Evolutionary conservation across 2,329 filamentous ascomycete genomes (phyloP), one percentile per base, ranked within the genome.

Genomic region (Monosporascus sp.): DNA sequence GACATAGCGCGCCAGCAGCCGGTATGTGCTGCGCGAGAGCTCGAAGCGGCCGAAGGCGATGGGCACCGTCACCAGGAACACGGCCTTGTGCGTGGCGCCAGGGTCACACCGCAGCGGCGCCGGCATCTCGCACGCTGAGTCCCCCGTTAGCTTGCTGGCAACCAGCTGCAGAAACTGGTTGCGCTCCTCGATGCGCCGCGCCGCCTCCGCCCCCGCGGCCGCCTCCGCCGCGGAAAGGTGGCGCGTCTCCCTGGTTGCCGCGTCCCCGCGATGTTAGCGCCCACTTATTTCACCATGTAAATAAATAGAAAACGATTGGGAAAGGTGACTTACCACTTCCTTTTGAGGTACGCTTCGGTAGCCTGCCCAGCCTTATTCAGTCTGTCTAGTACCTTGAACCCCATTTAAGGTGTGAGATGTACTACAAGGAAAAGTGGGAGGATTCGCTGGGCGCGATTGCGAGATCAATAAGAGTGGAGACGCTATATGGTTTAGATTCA

Each of bases 11-110:
- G 62, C 63, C 45, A 67, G 54, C 39, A 66, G 54, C 15, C 60
- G 54, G 48, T 67, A 65, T 4, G 60, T 57, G 45, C 51, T 61
- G 47, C 55, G 60, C 31, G 62, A 62, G 31, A 67, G 48, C 38
- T 68, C 59, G 52, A 68, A 62, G 36, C 47, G 54, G 36, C 63
- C 64, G 44, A 65, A 65, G 36, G 61, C 59, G 54, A 67, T 66
- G 36, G 60, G 60, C 41, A 55, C 61, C 37, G 62, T 67, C n/a
- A 65, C 57, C 15, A 67, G 53, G 34, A 68, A 60, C 49, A 66
- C 64, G 14, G 65, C 64, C 46, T 51, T 59, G 25, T 59, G 54
- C 34, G 51, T 27, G 3, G 57, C 51, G 17, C 51, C 51, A 3
- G 55, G 57, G 45, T 61, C 52, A 41, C 55, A 61, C 44, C 50